Conservation (phyloP, 768 basidiomycete genomes). For the Tulasnella sp. region DNA sequence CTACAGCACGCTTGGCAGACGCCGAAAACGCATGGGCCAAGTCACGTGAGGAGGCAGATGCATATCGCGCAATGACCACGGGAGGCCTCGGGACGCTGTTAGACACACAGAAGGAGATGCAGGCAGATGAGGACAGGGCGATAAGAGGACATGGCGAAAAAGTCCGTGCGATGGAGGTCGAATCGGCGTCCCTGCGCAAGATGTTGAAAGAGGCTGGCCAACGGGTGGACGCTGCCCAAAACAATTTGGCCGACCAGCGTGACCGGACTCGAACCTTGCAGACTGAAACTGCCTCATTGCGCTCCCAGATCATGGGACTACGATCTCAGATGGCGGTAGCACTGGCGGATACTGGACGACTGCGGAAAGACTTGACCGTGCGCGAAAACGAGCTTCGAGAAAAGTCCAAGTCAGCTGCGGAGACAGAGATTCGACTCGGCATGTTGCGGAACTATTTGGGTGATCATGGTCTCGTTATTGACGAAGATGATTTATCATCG, state of each 20-base stretch:
- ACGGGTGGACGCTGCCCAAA: constrained; percentile 57
- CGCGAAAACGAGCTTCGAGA: constrained; percentile 57
- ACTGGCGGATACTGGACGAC: constrained; percentile 51
- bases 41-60: constrained; percentile 87
- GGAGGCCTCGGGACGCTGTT: constrained; percentile 75
- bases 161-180: constrained; percentile 65
- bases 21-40: constrained; percentile 87
- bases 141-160: constrained; percentile 72
- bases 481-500: constrained; percentile 53
- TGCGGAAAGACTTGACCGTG: constrained; percentile 56
- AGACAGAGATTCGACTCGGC: constrained; percentile 58
- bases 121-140: constrained; percentile 70
- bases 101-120: constrained; percentile 76
- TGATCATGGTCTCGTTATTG: constrained; percentile 73
- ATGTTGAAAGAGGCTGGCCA: constrained; percentile 70
- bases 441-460: constrained; percentile 78
- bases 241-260: constrained; percentile 55
- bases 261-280: constrained; percentile 53
- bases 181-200: constrained; percentile 60
- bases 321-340: constrained; percentile 61
- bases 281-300: constrained; percentile 48
- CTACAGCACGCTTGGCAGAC: constrained; percentile 54
- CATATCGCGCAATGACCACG: constrained; percentile 76
- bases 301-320: constrained; percentile 62
- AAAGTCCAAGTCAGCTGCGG: constrained; percentile 51